Percentiles rank a stretch among this genome's conserved stretches.
phyloP scores from a whole-genome alignment of 257 asterid genomes.

The Rauvolfia tetraphylla region DNA sequence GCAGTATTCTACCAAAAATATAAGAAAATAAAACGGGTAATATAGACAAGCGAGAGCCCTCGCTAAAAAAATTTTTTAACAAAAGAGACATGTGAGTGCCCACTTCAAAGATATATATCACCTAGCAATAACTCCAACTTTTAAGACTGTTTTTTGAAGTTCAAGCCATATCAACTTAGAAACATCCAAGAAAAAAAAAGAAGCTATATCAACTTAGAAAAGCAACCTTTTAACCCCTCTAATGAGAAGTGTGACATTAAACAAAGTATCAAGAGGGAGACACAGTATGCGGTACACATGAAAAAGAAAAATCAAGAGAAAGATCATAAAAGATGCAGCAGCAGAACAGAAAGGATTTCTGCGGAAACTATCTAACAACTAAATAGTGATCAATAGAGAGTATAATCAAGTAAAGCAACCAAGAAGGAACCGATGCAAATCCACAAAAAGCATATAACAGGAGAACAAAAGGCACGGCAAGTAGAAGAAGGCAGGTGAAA shows the following conservation, averaged over 20 bases:
- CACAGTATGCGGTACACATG: background rate
- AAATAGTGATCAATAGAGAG: background rate
- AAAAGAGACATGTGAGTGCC: too few species aligned
- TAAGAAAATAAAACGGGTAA: background rate
- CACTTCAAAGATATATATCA: too few species aligned
- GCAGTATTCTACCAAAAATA: background rate
- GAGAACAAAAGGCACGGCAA: slow-evolving; percentile 20
- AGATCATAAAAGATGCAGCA: background rate
- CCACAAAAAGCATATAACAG: slow-evolving; percentile 19
- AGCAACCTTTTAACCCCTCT: background rate
- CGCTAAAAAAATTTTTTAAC: background rate
- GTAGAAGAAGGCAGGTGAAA: slow-evolving; percentile 21
- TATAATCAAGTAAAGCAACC: background rate
- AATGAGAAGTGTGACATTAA: background rate
- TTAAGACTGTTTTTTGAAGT: background rate
- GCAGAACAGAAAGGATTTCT: background rate
- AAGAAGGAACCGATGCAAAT: slow-evolving; percentile 10
- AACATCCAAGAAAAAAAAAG: too few species aligned
- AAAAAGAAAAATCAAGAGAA: background rate
- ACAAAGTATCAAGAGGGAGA: background rate
- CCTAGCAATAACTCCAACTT: too few species aligned
- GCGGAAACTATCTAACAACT: slow-evolving; percentile 1
- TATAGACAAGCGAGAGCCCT: background rate
- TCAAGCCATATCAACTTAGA: background rate
- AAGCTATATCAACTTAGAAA: background rate